These are phyloP conservation scores for Boechera stricta DNA, from an alignment of 345 rosid species.

Conservation along the genomic window DNA sequence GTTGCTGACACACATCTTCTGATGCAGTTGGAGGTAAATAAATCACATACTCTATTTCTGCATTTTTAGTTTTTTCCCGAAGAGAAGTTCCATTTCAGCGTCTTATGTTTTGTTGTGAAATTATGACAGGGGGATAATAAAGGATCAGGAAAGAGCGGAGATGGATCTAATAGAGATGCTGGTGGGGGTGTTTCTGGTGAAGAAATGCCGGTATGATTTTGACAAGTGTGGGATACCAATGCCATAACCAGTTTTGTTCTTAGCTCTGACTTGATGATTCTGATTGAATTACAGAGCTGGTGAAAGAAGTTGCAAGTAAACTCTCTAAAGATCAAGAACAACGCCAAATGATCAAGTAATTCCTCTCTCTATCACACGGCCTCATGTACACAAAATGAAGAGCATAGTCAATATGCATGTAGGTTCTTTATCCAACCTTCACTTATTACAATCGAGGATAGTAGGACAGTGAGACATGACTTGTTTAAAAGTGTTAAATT, in stretches of 20 bases:
- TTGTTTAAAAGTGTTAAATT: background rate
- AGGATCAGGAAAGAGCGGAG: slow-evolving; percentile 73
- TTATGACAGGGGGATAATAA: slow-evolving; percentile 68
- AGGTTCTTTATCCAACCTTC: slow-evolving; percentile 30
- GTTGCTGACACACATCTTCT: slow-evolving; percentile 33
- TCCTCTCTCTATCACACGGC: slow-evolving; percentile 29
- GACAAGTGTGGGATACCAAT: slow-evolving; percentile 8
- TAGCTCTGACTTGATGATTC: background rate
- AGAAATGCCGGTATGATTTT: slow-evolving; percentile 56
- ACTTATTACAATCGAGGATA: slow-evolving; percentile 7
- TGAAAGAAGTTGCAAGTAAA: slow-evolving; percentile 33
- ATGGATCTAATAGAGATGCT: slow-evolving; percentile 63
- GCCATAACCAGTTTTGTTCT: background rate
- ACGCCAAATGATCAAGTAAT: slow-evolving; percentile 44
- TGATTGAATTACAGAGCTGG: slow-evolving; percentile 41
- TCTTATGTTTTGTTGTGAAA: slow-evolving; percentile 25
- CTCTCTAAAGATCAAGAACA: slow-evolving; percentile 35
- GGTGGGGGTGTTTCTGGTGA: slow-evolving; percentile 56
- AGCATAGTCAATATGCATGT: slow-evolving; percentile 33
- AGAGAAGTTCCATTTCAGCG: background rate
- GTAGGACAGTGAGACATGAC: background rate
- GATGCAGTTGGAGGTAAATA: slow-evolving; percentile 73
- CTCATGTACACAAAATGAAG: slow-evolving; percentile 32
- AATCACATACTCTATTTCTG: slow-evolving; percentile 5
- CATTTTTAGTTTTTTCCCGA: background rate